phyloP scores from a whole-genome alignment of 805 yeast genomes.

The Yarrowia sp. region DNA sequence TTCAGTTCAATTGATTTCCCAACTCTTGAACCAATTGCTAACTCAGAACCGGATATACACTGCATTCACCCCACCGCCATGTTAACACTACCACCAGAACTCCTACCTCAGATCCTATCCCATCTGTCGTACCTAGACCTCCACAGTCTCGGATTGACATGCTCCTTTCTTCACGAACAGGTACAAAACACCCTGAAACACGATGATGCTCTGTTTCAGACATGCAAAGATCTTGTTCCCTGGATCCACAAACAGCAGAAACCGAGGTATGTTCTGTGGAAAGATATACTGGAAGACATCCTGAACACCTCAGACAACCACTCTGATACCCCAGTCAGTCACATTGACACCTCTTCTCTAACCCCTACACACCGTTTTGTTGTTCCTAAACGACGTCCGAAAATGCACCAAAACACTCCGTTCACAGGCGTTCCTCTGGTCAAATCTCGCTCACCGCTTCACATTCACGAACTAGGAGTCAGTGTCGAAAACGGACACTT shows the following conservation, averaged over 20 bases:
- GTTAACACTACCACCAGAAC: constrained; percentile 18
- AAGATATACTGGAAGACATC: background rate
- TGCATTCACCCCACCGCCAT: background rate
- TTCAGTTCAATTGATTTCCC: no score
- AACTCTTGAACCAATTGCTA: no score
- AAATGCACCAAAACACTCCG: constrained; percentile 16
- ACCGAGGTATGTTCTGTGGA: constrained; percentile 2
- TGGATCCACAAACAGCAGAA: constrained; percentile 15
- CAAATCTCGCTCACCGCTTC: background rate
- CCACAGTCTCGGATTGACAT: background rate
- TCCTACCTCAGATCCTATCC: background rate
- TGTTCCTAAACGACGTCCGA: constrained; percentile 23
- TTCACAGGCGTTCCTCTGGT: background rate
- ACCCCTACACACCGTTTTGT: constrained; percentile 14
- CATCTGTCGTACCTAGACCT: constrained; percentile 5
- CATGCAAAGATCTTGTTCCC: constrained; percentile 3
- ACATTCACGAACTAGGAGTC: constrained; percentile 13
- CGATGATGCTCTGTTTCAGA: background rate
- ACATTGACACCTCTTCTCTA: constrained; percentile 4
- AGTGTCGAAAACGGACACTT: constrained; percentile 3
- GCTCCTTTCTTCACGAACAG: constrained; percentile 1
- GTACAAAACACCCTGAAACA: background rate
- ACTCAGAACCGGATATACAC: no score
- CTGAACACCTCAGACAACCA: background rate
- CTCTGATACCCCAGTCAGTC: background rate